A percentile compares a stretch with the other conserved stretches of the same genome.
Evolutionary conservation across 306 rosid genomes (phyloP).

Genomic region (Comarum palustre): DNA sequence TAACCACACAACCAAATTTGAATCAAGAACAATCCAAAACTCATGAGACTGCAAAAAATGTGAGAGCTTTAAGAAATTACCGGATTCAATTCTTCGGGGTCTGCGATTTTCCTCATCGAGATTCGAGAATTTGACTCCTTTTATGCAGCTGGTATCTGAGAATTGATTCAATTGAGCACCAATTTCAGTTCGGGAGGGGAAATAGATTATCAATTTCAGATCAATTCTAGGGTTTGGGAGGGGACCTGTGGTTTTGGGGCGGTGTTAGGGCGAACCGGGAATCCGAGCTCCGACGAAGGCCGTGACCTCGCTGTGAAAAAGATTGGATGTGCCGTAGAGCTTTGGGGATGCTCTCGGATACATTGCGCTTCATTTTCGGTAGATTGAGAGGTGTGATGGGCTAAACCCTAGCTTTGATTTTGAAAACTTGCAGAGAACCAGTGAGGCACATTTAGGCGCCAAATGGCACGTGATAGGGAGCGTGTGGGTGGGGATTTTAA

Average conservation of each 20-base stretch:
- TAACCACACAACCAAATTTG: neutral
- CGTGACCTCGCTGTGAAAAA: constrained; percentile 14
- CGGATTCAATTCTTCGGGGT: constrained; percentile 23
- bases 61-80: neutral
- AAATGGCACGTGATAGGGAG: constrained; percentile 18
- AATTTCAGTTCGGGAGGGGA: neutral
- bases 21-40: neutral
- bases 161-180: neutral
- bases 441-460: constrained; percentile 35
- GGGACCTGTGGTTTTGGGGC: constrained; percentile 23
- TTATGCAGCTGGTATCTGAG: constrained; percentile 23
- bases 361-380: constrained; percentile 42
- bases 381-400: neutral
- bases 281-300: constrained; percentile 17
- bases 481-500: neutral
- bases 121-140: constrained; percentile 29
- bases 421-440: neutral
- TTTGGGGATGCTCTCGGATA: constrained; percentile 14
- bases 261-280: constrained; percentile 12
- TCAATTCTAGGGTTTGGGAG: neutral
- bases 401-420: constrained; percentile 3
- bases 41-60: neutral
- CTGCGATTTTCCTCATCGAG: constrained; percentile 24
- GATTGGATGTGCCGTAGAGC: constrained; percentile 18
- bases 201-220: neutral